phyloP scores from a whole-genome alignment of 305 asterid species.

The Rubia peregrina region DNA sequence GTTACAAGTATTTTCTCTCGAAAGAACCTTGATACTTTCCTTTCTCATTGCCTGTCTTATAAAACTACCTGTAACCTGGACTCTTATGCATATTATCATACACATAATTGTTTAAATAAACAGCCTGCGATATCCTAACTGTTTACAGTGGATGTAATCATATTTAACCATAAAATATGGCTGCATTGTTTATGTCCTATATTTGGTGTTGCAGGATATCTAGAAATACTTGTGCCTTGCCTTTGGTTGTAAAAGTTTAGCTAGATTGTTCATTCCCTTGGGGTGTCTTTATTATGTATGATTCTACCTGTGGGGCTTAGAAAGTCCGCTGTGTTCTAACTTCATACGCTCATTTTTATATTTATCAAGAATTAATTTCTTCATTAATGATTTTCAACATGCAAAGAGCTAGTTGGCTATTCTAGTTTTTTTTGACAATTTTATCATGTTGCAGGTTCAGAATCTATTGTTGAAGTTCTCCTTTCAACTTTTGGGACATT shows the following conservation, averaged over 20 bases:
- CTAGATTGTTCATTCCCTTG: not conserved
- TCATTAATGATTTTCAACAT: not conserved
- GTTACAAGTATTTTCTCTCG: not conserved
- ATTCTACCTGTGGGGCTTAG: not conserved
- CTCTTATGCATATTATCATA: not conserved
- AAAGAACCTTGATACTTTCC: not conserved
- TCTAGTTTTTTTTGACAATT: slow-evolving; percentile 12
- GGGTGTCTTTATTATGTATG: not conserved
- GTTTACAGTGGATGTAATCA: not conserved
- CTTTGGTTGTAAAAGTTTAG: no score
- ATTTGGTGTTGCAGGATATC: not conserved
- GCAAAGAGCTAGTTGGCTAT: not conserved
- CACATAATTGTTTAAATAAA: not conserved
- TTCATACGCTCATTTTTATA: not conserved
- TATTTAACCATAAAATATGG: not conserved
- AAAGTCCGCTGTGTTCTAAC: not conserved
- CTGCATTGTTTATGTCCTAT: not conserved
- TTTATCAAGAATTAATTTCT: not conserved
- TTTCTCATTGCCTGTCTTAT: not conserved
- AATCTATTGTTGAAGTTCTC: slow-evolving; percentile 57
- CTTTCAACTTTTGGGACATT: slow-evolving; percentile 54
- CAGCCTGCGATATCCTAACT: not conserved
- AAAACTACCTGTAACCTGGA: not conserved
- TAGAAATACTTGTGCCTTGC: not conserved
- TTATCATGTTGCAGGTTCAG: slow-evolving; percentile 40